These are phyloP conservation scores for Micractinium conductrix DNA, from an alignment of 139 green algal species.

Conservation along the genomic window DNA sequence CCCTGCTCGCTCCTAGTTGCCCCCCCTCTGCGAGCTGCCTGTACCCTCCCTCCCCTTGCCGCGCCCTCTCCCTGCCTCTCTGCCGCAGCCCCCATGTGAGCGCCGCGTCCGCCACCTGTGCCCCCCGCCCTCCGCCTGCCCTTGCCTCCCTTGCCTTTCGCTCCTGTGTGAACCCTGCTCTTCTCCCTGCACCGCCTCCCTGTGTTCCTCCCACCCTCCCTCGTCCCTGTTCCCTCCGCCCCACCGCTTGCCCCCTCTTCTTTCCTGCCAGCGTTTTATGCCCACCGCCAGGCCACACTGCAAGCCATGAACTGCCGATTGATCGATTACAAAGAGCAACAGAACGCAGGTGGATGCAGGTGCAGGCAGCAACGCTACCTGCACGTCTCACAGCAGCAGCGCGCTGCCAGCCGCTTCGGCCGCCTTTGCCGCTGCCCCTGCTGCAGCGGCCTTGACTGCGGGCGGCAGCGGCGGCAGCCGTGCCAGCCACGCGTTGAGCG, in stretches of 20 bases:
- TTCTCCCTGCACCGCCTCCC: neutral
- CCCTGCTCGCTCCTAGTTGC: neutral
- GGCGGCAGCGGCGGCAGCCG: constrained; percentile 16
- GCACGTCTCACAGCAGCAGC: neutral
- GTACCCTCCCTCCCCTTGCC: neutral
- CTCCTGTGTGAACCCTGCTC: neutral
- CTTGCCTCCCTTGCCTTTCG: too few relatives aligned
- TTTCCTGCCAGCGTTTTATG: too few relatives aligned
- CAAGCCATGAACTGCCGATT: too few relatives aligned
- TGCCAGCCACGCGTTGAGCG: constrained; percentile 72
- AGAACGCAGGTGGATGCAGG: too few relatives aligned
- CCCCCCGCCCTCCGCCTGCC: too few relatives aligned
- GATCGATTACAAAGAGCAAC: too few relatives aligned
- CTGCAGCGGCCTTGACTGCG: neutral
- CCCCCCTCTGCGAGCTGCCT: neutral
- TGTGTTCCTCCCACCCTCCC: neutral
- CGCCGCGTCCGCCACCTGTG: too few relatives aligned
- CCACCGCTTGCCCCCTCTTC: too few relatives aligned
- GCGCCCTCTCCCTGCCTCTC: neutral
- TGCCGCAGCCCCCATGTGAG: too few relatives aligned
- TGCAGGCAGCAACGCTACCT: too few relatives aligned
- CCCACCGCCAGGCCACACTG: too few relatives aligned
- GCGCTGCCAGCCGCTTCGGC: neutral
- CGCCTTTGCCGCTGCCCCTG: neutral
- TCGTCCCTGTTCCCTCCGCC: too few relatives aligned